Evolutionary conservation across 306 rosid species (phyloP).

Genomic region (Benincasa hispida): DNA sequence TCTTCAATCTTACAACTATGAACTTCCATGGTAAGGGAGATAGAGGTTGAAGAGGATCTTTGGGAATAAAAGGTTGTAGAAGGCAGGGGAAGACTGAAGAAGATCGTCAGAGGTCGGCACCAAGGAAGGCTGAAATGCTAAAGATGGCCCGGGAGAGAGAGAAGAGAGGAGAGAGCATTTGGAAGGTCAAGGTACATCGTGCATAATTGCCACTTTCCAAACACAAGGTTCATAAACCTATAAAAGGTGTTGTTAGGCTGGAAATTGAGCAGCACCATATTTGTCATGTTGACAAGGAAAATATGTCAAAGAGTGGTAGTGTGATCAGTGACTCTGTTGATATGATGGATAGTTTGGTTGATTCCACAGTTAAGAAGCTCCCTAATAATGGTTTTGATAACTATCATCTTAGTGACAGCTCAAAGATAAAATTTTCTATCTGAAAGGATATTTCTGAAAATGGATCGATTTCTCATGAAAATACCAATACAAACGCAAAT

Average conservation of each 20-base stretch:
- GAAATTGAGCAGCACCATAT: constrained; percentile 94
- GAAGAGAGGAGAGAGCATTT: too few relatives aligned
- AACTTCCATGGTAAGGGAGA: too few relatives aligned
- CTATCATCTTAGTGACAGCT: constrained; percentile 64
- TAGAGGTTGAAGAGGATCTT: too few relatives aligned
- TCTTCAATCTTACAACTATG: too few relatives aligned
- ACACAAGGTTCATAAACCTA: constrained; percentile 80
- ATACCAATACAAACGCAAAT: constrained; percentile 37
- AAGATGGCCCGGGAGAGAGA: too few relatives aligned
- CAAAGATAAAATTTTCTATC: constrained; percentile 44
- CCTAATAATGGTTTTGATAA: constrained; percentile 65
- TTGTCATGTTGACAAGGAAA: constrained; percentile 62
- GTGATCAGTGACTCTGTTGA: constrained; percentile 69
- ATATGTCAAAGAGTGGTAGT: constrained; percentile 79
- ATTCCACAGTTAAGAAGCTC: constrained; percentile 49
- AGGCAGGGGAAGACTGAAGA: too few relatives aligned
- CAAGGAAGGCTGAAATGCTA: too few relatives aligned
- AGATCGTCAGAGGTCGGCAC: too few relatives aligned
- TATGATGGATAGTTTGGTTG: too few relatives aligned
- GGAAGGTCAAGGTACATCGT: too few relatives aligned
- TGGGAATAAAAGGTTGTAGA: too few relatives aligned
- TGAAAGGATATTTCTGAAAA: constrained; percentile 51
- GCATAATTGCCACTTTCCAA: too few relatives aligned
- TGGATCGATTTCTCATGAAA: constrained; percentile 52
- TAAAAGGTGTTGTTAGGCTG: constrained; percentile 69